A percentile compares a stretch with the other conserved stretches of the same genome.
These are phyloP conservation scores for Alternaria atra DNA, from an alignment of 2,329 filamentous ascomycete species.

Conservation along the genomic window DNA sequence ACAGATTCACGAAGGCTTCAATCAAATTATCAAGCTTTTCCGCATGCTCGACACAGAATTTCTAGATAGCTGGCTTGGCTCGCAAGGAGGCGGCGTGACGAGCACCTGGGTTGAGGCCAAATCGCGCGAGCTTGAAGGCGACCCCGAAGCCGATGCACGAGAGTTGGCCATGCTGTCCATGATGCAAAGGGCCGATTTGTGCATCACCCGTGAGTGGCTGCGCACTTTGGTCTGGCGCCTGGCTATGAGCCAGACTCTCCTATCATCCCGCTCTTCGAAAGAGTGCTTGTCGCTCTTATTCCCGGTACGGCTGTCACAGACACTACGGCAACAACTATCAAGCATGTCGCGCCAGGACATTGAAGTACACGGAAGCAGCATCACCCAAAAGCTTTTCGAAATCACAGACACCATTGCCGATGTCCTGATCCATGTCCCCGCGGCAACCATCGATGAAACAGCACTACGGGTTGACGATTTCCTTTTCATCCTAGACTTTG, in stretches of 20 bases:
- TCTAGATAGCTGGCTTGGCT: constrained; percentile 56
- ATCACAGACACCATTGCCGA: constrained; percentile 68
- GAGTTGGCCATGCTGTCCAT: constrained; percentile 52
- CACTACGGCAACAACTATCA: constrained; percentile 55
- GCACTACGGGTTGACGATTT: constrained; percentile 63
- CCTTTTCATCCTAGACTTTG: constrained; percentile 61
- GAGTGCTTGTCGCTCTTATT: constrained; percentile 56
- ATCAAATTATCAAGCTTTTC: constrained; percentile 57
- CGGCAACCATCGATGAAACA: constrained; percentile 57
- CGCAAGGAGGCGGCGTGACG: constrained; percentile 48
- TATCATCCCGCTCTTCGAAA: constrained; percentile 52
- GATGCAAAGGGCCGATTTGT: constrained; percentile 61
- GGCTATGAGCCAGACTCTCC: constrained; percentile 58
- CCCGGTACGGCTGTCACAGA: constrained; percentile 56
- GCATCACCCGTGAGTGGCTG: constrained; percentile 61
- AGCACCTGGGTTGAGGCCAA: constrained; percentile 58
- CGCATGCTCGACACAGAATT: constrained; percentile 57
- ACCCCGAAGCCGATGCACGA: constrained; percentile 48
- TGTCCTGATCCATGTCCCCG: constrained; percentile 63
- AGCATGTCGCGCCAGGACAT: constrained; percentile 58
- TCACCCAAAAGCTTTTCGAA: constrained; percentile 68
- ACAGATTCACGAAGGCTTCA: constrained; percentile 55
- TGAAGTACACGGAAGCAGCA: constrained; percentile 64
- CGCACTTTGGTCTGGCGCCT: constrained; percentile 61
- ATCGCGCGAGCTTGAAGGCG: constrained; percentile 54